These are phyloP conservation scores for Mrakia blollopis DNA, from an alignment of 768 basidiomycete species.

Conservation along the genomic window DNA sequence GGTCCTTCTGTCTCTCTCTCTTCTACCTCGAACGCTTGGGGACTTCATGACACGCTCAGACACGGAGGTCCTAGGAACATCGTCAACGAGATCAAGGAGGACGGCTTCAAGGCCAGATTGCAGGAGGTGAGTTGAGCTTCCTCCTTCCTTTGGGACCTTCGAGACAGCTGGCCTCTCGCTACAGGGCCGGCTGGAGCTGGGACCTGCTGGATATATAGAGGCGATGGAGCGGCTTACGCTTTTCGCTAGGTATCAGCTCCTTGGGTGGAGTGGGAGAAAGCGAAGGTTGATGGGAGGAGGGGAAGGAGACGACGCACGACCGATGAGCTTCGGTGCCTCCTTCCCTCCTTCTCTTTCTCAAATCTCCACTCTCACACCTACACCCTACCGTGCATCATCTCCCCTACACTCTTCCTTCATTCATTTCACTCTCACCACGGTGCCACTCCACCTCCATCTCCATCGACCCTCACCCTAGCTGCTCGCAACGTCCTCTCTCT, in stretches of 20 bases:
- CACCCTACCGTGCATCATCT: too few relatives aligned
- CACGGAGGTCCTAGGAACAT: conserved; percentile 73
- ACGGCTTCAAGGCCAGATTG: conserved; percentile 63
- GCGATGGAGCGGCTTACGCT: too few relatives aligned
- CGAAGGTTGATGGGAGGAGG: background rate
- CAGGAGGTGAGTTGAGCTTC: conserved; percentile 58
- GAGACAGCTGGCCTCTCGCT: background rate
- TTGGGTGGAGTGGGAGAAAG: background rate
- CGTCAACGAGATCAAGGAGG: conserved; percentile 64
- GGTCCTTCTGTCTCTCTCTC: conserved; percentile 33
- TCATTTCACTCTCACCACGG: too few relatives aligned
- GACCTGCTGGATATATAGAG: too few relatives aligned
- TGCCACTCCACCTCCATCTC: too few relatives aligned
- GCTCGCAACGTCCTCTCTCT: too few relatives aligned
- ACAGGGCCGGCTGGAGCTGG: background rate
- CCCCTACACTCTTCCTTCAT: too few relatives aligned
- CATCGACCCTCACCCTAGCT: background rate
- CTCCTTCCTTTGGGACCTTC: background rate
- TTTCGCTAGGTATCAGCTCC: too few relatives aligned
- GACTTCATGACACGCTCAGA: conserved; percentile 80
- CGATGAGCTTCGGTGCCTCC: background rate
- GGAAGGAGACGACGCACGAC: background rate
- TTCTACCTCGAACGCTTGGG: conserved; percentile 52
- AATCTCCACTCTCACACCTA: too few relatives aligned
- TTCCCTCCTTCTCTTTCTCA: too few relatives aligned